Evolutionary conservation across 1,284 basidiomycete species (phyloP), one percentile per base, ranked within the genome.

Genomic region (Leccinum pallidistipes): DNA sequence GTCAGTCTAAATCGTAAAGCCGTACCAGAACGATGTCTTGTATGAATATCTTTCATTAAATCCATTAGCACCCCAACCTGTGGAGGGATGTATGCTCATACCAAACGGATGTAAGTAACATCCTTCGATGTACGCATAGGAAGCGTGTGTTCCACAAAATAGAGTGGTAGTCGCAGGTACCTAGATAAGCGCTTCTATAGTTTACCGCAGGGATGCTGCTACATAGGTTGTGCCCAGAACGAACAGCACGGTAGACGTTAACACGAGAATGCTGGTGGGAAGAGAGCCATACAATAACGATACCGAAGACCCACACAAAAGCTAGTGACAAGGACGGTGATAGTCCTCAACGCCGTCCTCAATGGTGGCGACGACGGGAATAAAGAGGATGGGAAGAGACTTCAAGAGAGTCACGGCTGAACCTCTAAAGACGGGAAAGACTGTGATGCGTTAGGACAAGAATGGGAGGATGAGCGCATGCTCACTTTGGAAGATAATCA

Each of bases 201-300:
- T 59, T 24, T 66, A 62, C 9, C 55, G 63, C 21, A 66, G 55
- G 9, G 65, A 66, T 27, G 65, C 65, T 5, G 65, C 65, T 5
- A 55, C 40, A 53, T 65, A 57, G 12, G 24, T 4, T 16, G 58
- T 65, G 43, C 57, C 54, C 50, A 66, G 31, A 47, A 57, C 29
- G 34, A 66, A 67, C 27, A 66, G 65, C 4, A 67, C 32, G 3
- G 65, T 67, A 12, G 65, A 66, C 3, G 65, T 67, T 14, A 36
- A 58, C 24, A 65, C 10, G 34, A 65, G 64, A 55, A 66, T 43
- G 56, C 64, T 65, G 54, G 11, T 31, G 32, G 21, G 18, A 36
- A 18, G 1, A 56, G 16, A 34, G 10, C 29, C 29, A 29, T 40
- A 7, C 6, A 40, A 43, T 9, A 43, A 34, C 8, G 18, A 60